Base-by-base conservation (phyloP, 2,329 filamentous ascomycete genomes). In the Botrytis paeoniae region DNA sequence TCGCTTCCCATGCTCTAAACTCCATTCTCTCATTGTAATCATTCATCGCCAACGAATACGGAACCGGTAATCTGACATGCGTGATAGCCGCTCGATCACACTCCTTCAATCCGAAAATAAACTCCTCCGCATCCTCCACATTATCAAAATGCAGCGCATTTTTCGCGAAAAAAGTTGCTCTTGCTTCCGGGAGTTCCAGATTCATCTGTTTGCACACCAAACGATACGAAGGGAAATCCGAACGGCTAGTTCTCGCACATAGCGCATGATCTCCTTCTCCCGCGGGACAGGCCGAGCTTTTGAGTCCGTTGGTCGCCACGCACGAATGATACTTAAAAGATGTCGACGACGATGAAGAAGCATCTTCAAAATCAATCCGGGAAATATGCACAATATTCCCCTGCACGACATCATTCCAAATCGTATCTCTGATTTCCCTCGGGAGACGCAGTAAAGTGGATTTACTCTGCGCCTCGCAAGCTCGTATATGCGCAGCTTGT, bases 111-210 rank as follows among this genome's bases (percentile, higher is more conserved):
- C 73, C 66, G 69, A 78, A 78, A 25, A 78, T 32, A 35, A 72
- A 78, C n/a, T 70, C 29, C 18, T 73, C 72, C 0, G 77, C 75
- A 22, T 57, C 70, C 14, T 63, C 14, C 37, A 76, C 22, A 54
- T 76, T 68, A 18, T 71, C 69, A 51, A 78, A 78, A 32, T 78
- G 77, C 8, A 78, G 75, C 29, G 75, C 76, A 60, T 74, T 77
- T 5, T 68, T 37, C 2, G 75, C 71, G 29, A 74, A 76, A 25
- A 78, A 74, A 16, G 57, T 63, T 14, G 18, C 29, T 18, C 73
- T 39, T 12, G n/a, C 22, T 18, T 71, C 63, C 2, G 72, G 74
- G 4, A 76, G 60, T 20, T 78, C 77, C 4, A 75, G 45, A 10
- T 69, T 45, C 32, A 78, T 76, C 54, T 76, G 73, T 54, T 74